phyloP scores from a whole-genome alignment of 2,329 filamentous ascomycete genomes.

The Aspergillus piperis region DNA sequence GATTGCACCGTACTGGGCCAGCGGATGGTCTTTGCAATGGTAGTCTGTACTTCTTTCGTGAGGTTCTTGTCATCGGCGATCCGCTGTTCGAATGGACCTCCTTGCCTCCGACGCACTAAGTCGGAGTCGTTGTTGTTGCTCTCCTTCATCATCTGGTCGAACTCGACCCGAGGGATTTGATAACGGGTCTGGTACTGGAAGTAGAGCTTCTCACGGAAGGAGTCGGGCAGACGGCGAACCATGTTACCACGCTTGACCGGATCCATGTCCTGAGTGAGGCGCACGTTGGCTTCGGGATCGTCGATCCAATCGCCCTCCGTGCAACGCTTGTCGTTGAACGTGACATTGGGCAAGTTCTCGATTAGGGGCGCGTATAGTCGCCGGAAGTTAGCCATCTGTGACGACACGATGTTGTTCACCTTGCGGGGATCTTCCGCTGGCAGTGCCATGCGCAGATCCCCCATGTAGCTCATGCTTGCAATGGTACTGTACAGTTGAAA shows the following conservation, averaged over 20 bases:
- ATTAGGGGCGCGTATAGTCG: constrained; percentile 88
- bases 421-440: constrained; percentile 90
- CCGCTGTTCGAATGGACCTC: constrained; percentile 80
- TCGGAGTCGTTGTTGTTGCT: constrained; percentile 66
- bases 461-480: constrained; percentile 87
- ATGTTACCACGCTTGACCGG: constrained; percentile 89
- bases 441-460: constrained; percentile 92
- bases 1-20: constrained; percentile 92
- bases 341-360: constrained; percentile 83
- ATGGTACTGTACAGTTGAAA: constrained; percentile 87
- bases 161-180: constrained; percentile 78
- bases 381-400: constrained; percentile 90
- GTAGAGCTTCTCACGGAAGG: constrained; percentile 86
- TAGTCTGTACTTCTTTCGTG: constrained; percentile 67
- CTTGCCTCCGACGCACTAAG: constrained; percentile 71
- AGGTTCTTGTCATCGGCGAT: constrained; percentile 74
- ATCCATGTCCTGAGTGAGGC: constrained; percentile 86
- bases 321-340: constrained; percentile 68
- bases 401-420: constrained; percentile 87
- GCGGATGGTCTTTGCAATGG: constrained; percentile 82
- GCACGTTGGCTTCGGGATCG: constrained; percentile 64
- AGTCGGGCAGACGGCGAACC: constrained; percentile 84
- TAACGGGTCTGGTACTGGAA: constrained; percentile 94
- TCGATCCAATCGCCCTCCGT: constrained; percentile 63
- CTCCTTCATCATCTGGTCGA: constrained; percentile 79